Evolutionary conservation across 768 basidiomycete genomes (phyloP).

Genomic region (Pleurotus salmoneostramineus): DNA sequence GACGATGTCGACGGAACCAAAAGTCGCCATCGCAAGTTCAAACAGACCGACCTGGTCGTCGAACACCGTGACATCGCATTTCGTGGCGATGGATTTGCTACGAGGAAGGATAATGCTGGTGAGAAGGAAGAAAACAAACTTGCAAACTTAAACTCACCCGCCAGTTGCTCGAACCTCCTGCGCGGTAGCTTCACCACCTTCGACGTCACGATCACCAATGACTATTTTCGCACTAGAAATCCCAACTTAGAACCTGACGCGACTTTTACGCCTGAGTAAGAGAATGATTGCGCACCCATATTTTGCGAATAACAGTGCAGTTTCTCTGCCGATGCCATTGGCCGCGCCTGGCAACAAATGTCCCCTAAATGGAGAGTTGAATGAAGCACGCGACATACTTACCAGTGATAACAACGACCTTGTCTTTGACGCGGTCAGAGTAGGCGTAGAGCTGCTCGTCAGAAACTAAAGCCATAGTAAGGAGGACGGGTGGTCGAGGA

Average conservation of each 20-base stretch:
- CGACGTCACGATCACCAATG: constrained; percentile 47
- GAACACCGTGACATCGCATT: constrained; percentile 50
- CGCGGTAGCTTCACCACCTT: background rate
- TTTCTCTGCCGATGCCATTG: constrained; percentile 50
- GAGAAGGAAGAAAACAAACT: background rate
- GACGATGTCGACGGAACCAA: constrained; percentile 51
- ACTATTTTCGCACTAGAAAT: constrained; percentile 45
- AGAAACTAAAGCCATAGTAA: constrained; percentile 36
- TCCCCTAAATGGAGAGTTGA: background rate
- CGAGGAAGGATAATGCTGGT: background rate
- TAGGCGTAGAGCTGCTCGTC: constrained; percentile 43
- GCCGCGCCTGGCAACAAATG: constrained; percentile 33
- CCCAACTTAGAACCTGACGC: background rate
- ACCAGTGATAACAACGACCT: constrained; percentile 55
- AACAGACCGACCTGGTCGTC: constrained; percentile 52
- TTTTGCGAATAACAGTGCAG: constrained; percentile 47
- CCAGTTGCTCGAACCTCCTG: background rate
- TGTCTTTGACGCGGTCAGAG: constrained; percentile 35
- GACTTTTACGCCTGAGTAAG: background rate
- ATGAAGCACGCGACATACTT: background rate
- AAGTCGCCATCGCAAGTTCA: constrained; percentile 40
- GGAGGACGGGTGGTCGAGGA: too few species aligned
- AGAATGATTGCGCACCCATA: constrained; percentile 33
- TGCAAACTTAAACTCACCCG: constrained; percentile 32
- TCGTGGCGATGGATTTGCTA: constrained; percentile 38